These are phyloP conservation scores for Rhynchospora tenuis DNA, from an alignment of 176 grass and related monocot genomes.

Conservation along the genomic window DNA sequence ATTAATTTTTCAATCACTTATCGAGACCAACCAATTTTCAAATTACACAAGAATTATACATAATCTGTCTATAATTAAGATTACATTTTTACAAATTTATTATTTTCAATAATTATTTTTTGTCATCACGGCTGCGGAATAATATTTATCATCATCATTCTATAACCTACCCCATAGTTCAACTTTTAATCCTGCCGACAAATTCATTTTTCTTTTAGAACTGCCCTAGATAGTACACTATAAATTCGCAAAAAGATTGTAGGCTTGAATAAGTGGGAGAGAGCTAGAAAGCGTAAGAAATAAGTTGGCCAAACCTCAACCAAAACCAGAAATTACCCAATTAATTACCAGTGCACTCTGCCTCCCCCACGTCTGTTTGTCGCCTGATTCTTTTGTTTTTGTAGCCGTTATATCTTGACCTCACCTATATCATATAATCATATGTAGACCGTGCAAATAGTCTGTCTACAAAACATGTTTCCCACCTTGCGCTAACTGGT, in stretches of 20 bases:
- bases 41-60: no score
- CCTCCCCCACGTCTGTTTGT: neutral
- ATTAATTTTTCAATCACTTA: no score
- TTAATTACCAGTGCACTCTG: neutral
- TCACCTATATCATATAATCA: neutral
- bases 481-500: neutral
- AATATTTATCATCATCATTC: no score
- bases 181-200: neutral
- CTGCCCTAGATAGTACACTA: neutral
- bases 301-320: slow-evolving; percentile 24
- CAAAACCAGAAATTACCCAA: slow-evolving; percentile 1
- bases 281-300: neutral
- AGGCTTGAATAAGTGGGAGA: neutral
- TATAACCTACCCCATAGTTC: neutral
- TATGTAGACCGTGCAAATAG: neutral
- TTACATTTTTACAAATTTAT: no score
- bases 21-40: no score
- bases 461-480: neutral
- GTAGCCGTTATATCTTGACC: slow-evolving; percentile 7
- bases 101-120: no score
- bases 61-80: no score
- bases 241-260: neutral
- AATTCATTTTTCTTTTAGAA: neutral
- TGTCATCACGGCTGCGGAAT: no score
- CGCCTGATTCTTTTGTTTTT: neutral